A percentile compares a stretch with the other conserved stretches of the same genome.
Evolutionary conservation across 2,329 filamentous ascomycete genomes (phyloP).

Genomic region (Hymenoscyphus albidus): DNA sequence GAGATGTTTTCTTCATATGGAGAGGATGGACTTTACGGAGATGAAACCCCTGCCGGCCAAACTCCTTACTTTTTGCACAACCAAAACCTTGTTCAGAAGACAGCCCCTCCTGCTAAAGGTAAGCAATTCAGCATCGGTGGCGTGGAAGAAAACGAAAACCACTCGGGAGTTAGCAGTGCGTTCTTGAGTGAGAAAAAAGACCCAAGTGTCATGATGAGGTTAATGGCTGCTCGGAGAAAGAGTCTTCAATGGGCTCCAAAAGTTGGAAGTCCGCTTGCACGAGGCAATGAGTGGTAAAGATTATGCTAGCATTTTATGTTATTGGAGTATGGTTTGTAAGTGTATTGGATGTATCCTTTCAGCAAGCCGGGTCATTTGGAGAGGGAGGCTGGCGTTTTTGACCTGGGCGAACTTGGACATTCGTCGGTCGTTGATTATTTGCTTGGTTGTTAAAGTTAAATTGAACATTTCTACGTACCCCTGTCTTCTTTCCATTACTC

Average conservation of each 20-base stretch:
- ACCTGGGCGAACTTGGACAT: background rate
- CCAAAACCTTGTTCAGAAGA: slow-evolving; percentile 33
- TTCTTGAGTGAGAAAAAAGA: slow-evolving; percentile 50
- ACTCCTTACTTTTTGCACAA: slow-evolving; percentile 34
- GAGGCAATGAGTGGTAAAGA: slow-evolving; percentile 28
- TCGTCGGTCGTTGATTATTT: background rate
- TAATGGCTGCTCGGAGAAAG: slow-evolving; percentile 71
- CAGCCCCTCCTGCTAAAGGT: slow-evolving; percentile 29
- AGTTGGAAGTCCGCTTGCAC: slow-evolving; percentile 66
- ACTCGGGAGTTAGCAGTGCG: slow-evolving; percentile 33
- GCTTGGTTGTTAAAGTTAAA: background rate
- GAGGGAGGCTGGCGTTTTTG: background rate
- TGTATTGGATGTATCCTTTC: background rate
- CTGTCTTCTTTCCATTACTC: too few relatives aligned
- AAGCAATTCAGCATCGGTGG: slow-evolving; percentile 19
- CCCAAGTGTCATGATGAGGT: slow-evolving; percentile 39
- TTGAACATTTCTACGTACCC: background rate
- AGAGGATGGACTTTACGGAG: slow-evolving; percentile 31
- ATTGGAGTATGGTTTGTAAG: background rate
- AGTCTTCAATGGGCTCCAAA: slow-evolving; percentile 75
- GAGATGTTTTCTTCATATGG: slow-evolving; percentile 31
- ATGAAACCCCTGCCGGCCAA: slow-evolving; percentile 30
- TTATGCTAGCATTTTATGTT: background rate
- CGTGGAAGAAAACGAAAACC: background rate
- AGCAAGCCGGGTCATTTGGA: background rate